Evolutionary conservation across 495 filamentous ascomycete species (phyloP).

Genomic region (Durotheca rogersii): DNA sequence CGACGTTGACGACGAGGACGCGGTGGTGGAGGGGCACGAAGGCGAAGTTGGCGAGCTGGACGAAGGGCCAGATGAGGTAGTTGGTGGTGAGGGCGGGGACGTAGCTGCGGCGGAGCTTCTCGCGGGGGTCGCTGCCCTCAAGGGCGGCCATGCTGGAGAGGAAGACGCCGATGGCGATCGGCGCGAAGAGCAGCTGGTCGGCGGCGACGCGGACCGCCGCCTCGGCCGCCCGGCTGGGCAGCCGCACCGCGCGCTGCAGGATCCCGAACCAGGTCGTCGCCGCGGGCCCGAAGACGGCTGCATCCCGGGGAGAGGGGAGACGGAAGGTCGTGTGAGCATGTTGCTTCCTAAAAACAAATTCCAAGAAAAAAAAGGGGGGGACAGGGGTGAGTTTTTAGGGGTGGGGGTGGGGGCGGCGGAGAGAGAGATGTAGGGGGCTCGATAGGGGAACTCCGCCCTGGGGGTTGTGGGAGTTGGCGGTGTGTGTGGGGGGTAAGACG

Average conservation of each 20-base stretch:
- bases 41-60: slow-evolving; percentile 89
- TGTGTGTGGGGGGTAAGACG: slow-evolving; percentile 13
- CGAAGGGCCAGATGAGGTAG: slow-evolving; percentile 88
- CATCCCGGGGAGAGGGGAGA: neutral
- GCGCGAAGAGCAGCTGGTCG: slow-evolving; percentile 87
- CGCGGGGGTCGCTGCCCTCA: slow-evolving; percentile 69
- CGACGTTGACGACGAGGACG: slow-evolving; percentile 84
- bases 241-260: slow-evolving; percentile 62
- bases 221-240: slow-evolving; percentile 65
- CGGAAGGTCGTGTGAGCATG: slow-evolving; percentile 13
- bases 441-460: slow-evolving; percentile 6
- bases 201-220: slow-evolving; percentile 76
- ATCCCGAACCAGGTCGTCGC: slow-evolving; percentile 88
- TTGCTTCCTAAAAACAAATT: too few relatives aligned
- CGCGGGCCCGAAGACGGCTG: slow-evolving; percentile 86
- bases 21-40: slow-evolving; percentile 84
- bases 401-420: neutral
- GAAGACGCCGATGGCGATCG: slow-evolving; percentile 78
- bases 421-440: slow-evolving; percentile 8
- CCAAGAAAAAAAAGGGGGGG: neutral
- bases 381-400: neutral
- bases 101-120: slow-evolving; percentile 73
- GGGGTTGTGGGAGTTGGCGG: too few relatives aligned
- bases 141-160: slow-evolving; percentile 82
- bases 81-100: slow-evolving; percentile 72